phyloP scores from a whole-genome alignment of 1,284 basidiomycete genomes.

The Puccinia sorghi region DNA sequence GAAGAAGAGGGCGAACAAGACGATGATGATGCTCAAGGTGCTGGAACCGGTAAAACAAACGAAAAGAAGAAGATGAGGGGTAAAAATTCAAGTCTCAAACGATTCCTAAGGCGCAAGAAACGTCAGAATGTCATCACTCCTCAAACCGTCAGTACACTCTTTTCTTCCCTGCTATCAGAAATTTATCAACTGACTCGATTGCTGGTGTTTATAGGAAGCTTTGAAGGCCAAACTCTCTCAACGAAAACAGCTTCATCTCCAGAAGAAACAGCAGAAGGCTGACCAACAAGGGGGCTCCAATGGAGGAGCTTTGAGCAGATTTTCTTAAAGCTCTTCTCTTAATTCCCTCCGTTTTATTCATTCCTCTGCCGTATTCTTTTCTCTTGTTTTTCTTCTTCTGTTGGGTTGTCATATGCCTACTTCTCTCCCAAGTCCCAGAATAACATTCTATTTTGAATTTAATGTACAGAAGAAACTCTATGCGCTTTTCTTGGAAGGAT shows the following conservation, averaged over 20 bases:
- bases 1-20: constrained; percentile 63
- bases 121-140: constrained; percentile 48
- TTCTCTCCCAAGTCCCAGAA: too few species aligned
- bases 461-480: too few species aligned
- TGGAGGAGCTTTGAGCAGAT: constrained; percentile 24
- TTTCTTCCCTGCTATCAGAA: not conserved
- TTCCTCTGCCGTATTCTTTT: not conserved
- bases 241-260: constrained; percentile 10
- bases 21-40: constrained; percentile 59
- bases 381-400: not conserved
- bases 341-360: not conserved
- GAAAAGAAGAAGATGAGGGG: constrained; percentile 81
- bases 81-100: constrained; percentile 70
- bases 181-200: not conserved
- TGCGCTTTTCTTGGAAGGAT: too few species aligned
- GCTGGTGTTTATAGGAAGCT: constrained; percentile 9
- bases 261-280: constrained; percentile 19
- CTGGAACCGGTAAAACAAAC: constrained; percentile 62
- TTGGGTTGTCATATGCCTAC: too few species aligned
- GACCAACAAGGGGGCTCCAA: not conserved
- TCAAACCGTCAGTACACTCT: constrained; percentile 14
- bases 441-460: too few species aligned
- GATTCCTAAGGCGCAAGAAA: constrained; percentile 64
- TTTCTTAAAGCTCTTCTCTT: not conserved
- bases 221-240: constrained; percentile 19